These are phyloP conservation scores for Actinomucor elegans DNA, from an alignment of 371 early-diverging fungal genomes.

Conservation along the genomic window DNA sequence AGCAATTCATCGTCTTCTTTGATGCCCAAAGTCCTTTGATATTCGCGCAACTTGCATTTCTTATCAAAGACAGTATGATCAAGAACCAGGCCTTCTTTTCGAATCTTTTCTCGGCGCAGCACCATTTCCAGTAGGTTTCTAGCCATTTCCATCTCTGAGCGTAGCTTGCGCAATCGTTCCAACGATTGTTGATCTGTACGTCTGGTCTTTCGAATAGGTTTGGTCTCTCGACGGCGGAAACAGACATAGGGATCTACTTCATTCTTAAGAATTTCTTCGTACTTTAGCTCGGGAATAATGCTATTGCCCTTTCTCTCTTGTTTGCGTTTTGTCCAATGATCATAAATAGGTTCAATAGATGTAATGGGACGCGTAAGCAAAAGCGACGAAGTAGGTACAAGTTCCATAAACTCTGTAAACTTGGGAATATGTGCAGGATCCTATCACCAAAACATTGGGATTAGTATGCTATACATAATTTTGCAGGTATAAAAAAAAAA, in stretches of 20 bases:
- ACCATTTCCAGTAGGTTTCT: conserved; percentile 79
- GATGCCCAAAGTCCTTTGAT: conserved; percentile 55
- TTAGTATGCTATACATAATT: neutral
- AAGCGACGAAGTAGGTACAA: conserved; percentile 13
- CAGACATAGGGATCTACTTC: conserved; percentile 96
- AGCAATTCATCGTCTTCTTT: conserved; percentile 53
- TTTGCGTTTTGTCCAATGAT: conserved; percentile 51
- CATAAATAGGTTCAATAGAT: conserved; percentile 22
- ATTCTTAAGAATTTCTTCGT: conserved; percentile 56
- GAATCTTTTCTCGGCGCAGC: conserved; percentile 72
- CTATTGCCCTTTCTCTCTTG: conserved; percentile 47
- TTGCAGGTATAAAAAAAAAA: neutral
- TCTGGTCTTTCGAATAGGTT: conserved; percentile 83
- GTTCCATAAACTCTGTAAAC: conserved; percentile 12
- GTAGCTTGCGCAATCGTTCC: conserved; percentile 81
- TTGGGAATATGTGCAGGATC: conserved; percentile 21
- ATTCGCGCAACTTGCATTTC: conserved; percentile 53
- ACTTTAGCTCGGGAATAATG: conserved; percentile 66
- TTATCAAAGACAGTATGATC: conserved; percentile 67
- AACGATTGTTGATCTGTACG: conserved; percentile 86
- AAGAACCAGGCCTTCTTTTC: conserved; percentile 66
- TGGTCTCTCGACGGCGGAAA: conserved; percentile 92
- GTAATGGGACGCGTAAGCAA: neutral
- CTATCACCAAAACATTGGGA: conserved; percentile 3
- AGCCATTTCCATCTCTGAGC: conserved; percentile 78